Conservation (phyloP, 805 yeast species). For the Ogataea zsoltii region DNA sequence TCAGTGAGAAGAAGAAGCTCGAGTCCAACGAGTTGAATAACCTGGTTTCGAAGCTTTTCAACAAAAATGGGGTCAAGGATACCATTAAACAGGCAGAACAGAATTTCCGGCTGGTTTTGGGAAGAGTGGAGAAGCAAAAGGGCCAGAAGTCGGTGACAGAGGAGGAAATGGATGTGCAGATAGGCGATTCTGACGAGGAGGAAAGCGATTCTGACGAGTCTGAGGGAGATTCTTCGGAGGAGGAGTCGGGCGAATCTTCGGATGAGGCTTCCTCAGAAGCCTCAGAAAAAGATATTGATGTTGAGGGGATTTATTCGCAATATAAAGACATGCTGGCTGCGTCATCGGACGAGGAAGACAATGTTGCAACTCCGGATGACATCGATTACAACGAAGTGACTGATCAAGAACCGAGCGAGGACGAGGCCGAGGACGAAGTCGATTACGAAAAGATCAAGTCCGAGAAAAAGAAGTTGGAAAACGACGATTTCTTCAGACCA, state of each 20-base stretch:
- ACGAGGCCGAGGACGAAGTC: constrained; percentile 6
- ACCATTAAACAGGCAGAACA: constrained; percentile 26
- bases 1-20: constrained; percentile 35
- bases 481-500: constrained; percentile 44
- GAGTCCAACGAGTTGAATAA: constrained; percentile 46
- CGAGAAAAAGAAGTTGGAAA: constrained; percentile 35
- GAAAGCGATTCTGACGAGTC: constrained; percentile 20
- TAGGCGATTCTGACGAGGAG: constrained; percentile 11
- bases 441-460: constrained; percentile 55
- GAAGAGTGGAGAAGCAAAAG: constrained; percentile 31
- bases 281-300: constrained; percentile 10
- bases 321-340: constrained; percentile 40
- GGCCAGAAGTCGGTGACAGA: constrained; percentile 23
- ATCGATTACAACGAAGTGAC: constrained; percentile 60
- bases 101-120: constrained; percentile 29
- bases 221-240: constrained; percentile 24
- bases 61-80: constrained; percentile 41
- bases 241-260: not conserved
- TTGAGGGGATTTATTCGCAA: constrained; percentile 22
- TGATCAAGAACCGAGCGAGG: constrained; percentile 58
- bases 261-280: not conserved
- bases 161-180: constrained; percentile 20
- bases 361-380: constrained; percentile 27
- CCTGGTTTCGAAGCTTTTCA: constrained; percentile 49
- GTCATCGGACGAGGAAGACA: constrained; percentile 45